Evolutionary conservation across 75 land plant genomes (phyloP), one percentile per base, ranked within the genome.

Genomic region (Ceratopteris richardii): DNA sequence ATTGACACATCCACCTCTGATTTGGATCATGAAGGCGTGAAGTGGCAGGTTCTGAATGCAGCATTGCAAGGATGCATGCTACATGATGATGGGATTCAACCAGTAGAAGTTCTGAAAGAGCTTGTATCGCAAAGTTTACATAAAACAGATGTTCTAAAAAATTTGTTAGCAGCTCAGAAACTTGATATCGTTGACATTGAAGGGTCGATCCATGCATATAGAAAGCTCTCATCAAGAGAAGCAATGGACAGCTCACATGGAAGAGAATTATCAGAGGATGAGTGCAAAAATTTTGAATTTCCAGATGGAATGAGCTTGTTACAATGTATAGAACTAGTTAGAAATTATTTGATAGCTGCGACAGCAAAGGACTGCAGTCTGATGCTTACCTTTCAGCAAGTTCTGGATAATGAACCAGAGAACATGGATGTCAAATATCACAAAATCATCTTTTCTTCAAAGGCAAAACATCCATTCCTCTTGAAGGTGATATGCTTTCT

Each of bases 281-380:
- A 31, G 1, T 18, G 16, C 6, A 19, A 31, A n/a, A 57, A 10
- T 31, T 10, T 16, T 22, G 22, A 19, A 10, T 52, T 52, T 21
- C 3, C 25, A 28, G 54, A 52, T 22, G 23, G 29, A 4, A 61
- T 89, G 39, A 54, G 89, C 9, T 57, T 74, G 57, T 80, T 84
- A n/a, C 81, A 79, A 46, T 81, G 86, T 57, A 44, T 66, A 27
- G 70, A 69, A 55, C 62, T 89, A 62, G 84, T 89, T 21, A 79
- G 83, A 55, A 73, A 94, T 18, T 89, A 63, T 70, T 66, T 94
- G 58, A 73, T 94, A 69, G 74, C 98, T 63, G 87, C 83, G 39
- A 94, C 98, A 74, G 90, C 85, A 21, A 94, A 94, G 63, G 98
- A 94, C 58, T 94, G 87, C 60, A 90, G 98, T 55, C 55, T 94